These are phyloP conservation scores for Sclerotinia sclerotiorum DNA, from an alignment of 2,329 filamentous ascomycete genomes.

Conservation along the genomic window DNA sequence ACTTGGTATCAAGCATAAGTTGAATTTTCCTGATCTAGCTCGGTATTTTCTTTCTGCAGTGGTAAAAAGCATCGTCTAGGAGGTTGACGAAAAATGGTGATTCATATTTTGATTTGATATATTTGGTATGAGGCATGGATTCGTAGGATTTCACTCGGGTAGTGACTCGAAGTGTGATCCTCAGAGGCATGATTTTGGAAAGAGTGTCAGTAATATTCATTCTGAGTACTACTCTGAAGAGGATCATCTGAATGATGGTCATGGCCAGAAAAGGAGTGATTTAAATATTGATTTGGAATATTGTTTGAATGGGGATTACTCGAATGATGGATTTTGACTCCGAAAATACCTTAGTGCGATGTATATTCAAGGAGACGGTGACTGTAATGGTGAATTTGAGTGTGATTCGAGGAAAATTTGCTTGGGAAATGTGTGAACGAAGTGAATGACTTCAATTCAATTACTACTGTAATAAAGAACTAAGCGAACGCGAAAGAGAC, in stretches of 20 bases:
- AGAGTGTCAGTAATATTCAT: too few species aligned
- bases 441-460: too few species aligned
- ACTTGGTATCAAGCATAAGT: neutral
- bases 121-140: neutral
- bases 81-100: too few species aligned
- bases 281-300: neutral
- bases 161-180: neutral
- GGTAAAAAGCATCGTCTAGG: neutral
- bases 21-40: fast-evolving
- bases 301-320: neutral
- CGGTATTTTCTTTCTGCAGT: neutral
- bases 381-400: neutral
- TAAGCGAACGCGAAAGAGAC: too few species aligned
- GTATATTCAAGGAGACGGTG: neutral
- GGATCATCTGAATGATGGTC: neutral
- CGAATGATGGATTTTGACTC: neutral
- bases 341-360: neutral
- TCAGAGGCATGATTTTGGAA: too few species aligned
- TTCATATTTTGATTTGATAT: neutral
- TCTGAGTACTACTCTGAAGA: too few species aligned
- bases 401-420: neutral
- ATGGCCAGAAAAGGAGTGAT: neutral
- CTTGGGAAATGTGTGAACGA: too few species aligned
- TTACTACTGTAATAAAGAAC: too few species aligned
- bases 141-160: neutral